phyloP scores from a whole-genome alignment of 352 stramenopile species.

The Pythium grandisporangium region DNA sequence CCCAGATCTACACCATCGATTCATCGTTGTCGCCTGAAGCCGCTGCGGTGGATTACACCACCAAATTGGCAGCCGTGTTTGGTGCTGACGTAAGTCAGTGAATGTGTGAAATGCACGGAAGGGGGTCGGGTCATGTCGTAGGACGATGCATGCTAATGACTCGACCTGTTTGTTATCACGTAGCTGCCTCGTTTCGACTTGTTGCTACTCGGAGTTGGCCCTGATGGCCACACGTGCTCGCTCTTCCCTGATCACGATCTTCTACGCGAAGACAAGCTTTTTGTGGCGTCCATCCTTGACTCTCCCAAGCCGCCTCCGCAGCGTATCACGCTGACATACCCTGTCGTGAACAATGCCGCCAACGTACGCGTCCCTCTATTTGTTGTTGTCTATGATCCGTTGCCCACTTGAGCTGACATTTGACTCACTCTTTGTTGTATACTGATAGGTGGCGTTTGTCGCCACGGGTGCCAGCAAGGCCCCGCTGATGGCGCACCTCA shows the following conservation, averaged over 20 bases:
- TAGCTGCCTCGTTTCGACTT: constrained; percentile 90
- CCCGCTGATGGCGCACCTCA: constrained; percentile 78
- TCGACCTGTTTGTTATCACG: not conserved
- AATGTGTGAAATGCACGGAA: too few relatives aligned
- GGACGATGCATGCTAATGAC: not conserved
- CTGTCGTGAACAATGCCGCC: constrained; percentile 89
- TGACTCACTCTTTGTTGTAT: constrained; percentile 5
- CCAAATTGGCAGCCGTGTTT: constrained; percentile 58
- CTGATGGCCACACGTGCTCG: constrained; percentile 97
- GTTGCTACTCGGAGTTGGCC: constrained; percentile 95
- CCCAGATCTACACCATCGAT: constrained; percentile 92
- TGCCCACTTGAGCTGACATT: too few relatives aligned
- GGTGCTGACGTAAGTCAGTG: constrained; percentile 43
- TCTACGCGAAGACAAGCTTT: constrained; percentile 73
- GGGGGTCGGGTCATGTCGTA: not conserved
- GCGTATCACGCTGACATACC: constrained; percentile 96
- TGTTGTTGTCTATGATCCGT: too few relatives aligned
- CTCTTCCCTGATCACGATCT: constrained; percentile 95
- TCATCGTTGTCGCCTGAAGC: constrained; percentile 47
- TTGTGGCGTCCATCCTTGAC: constrained; percentile 94
- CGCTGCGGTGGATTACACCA: constrained; percentile 64
- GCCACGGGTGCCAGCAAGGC: constrained; percentile 85
- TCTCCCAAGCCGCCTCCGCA: constrained; percentile 96
- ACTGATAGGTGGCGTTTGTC: constrained; percentile 84
- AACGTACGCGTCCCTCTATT: constrained; percentile 53